Evolutionary conservation across 306 rosid species (phyloP), one percentile per base, ranked within the genome.

Genomic region (Pterocarpus macrocarpus): DNA sequence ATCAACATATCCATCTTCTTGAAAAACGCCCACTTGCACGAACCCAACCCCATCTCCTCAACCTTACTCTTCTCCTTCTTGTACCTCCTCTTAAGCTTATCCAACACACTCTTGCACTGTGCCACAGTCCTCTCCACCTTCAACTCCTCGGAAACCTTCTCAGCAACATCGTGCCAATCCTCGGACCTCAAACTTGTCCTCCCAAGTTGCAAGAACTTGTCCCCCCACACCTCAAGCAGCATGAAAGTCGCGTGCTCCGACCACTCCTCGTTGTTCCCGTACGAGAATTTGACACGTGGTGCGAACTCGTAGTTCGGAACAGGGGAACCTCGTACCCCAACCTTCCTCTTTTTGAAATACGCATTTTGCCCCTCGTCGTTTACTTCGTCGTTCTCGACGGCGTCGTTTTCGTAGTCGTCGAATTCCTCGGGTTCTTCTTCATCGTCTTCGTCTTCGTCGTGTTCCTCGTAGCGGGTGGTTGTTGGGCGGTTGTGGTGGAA

Each of bases 1-100:
- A 93, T 90, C 67, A 93, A 78, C 92, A 88, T 90, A 35, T 93
- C 97, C 92, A 93, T 91, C 91, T 89, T 93, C 91, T 91, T 90
- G 22, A 73, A 93, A 69, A 52, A 90, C 1, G 88, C 80, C 97
- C 97, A 91, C 47, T 87, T 87, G 44, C 90, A 83, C 8, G 90
- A 81, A 69, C 56, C 82, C 78, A 79, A n/a, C 2, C 97, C 89
- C 82, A 81, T 80, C 66, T 86, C 91, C 28, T 92, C 91, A 68
- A 91, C 45, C 71, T 66, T 88, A 12, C 55, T 71, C 79, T 90
- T 93, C 85, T 93, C 97, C 69, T 93, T 91, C 90, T 87, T 91
- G 63, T 91, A 93, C 91, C 82, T 93, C 59, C 90, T 85, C 81
- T 93, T 93, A 78, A 91, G 75, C 71, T 69, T 81, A 59, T 93